A percentile compares a stretch with the other conserved stretches of the same genome.
These are phyloP conservation scores for Ceratobasidium sp. DNA, from an alignment of 1,284 basidiomycete species.

Conservation along the genomic window DNA sequence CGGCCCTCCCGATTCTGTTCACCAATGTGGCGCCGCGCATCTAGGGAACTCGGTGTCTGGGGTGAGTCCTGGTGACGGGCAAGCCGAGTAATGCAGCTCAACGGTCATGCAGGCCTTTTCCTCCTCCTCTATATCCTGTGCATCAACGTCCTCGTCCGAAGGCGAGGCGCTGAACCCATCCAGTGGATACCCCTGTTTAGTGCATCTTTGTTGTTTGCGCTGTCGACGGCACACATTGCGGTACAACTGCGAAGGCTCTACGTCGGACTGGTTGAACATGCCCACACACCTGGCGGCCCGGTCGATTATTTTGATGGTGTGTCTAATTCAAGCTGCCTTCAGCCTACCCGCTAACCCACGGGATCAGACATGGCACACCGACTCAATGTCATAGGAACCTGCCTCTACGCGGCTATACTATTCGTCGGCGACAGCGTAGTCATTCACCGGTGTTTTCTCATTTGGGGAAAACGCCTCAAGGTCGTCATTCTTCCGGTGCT, in stretches of 20 bases:
- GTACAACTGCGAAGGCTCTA: constrained; percentile 28
- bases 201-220: constrained; percentile 8
- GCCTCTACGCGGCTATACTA: constrained; percentile 12
- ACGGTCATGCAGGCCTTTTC: constrained; percentile 4
- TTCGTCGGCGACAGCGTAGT: constrained; percentile 25
- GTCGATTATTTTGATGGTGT: constrained; percentile 7
- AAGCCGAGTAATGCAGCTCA: not conserved
- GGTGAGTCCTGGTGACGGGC: not conserved
- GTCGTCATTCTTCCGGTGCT: constrained; percentile 14
- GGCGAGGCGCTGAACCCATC: not conserved
- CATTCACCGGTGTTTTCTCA: constrained; percentile 35
- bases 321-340: not conserved
- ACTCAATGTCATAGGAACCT: constrained; percentile 13
- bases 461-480: constrained; percentile 10
- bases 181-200: constrained; percentile 23
- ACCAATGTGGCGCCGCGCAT: constrained; percentile 3
- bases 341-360: constrained; percentile 5
- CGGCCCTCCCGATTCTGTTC: not conserved
- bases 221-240: not conserved
- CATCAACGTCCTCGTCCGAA: constrained; percentile 9
- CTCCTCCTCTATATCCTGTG: constrained; percentile 20
- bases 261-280: constrained; percentile 7
- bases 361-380: not conserved
- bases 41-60: constrained; percentile 20
- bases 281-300: constrained; percentile 5